These are phyloP conservation scores for Crucihimalaya himalaica DNA, from an alignment of 345 rosid genomes.

Conservation along the genomic window DNA sequence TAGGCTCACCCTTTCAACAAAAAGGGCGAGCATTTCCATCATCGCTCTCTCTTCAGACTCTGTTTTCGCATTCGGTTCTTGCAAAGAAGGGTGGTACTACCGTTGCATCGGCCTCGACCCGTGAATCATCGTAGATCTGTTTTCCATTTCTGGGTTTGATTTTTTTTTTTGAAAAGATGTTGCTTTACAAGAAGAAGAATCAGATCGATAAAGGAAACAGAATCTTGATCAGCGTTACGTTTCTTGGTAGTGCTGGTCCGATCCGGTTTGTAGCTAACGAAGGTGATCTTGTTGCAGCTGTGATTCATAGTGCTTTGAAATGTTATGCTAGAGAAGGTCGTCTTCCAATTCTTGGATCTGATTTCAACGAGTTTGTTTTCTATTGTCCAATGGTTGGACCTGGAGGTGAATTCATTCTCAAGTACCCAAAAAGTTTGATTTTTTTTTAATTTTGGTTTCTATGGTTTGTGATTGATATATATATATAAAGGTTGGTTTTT, in stretches of 20 bases:
- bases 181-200: slow-evolving; percentile 75
- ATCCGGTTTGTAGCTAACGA: slow-evolving; percentile 91
- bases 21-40: slow-evolving; percentile 70
- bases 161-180: slow-evolving; percentile 41
- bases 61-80: slow-evolving; percentile 81
- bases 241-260: slow-evolving; percentile 91
- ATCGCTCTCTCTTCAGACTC: slow-evolving; percentile 45
- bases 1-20: slow-evolving; percentile 74
- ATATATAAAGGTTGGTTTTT: background rate
- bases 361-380: slow-evolving; percentile 70
- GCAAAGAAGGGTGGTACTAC: slow-evolving; percentile 98
- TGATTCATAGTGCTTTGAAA: slow-evolving; percentile 79
- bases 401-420: slow-evolving; percentile 44
- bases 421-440: background rate
- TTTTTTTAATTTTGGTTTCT: background rate
- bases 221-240: slow-evolving; percentile 70
- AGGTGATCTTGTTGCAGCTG: slow-evolving; percentile 64
- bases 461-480: background rate
- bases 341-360: slow-evolving; percentile 80
- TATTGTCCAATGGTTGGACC: slow-evolving; percentile 65
- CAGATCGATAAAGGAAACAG: slow-evolving; percentile 63
- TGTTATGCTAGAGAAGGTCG: slow-evolving; percentile 87
- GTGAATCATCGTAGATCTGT: slow-evolving; percentile 21
- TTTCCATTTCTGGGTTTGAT: background rate
- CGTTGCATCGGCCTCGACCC: slow-evolving; percentile 99